Evolutionary conservation across 177 flowering plant genomes (phyloP), one percentile per base, ranked within the genome.

Genomic region (Tripterygium wilfordii): DNA sequence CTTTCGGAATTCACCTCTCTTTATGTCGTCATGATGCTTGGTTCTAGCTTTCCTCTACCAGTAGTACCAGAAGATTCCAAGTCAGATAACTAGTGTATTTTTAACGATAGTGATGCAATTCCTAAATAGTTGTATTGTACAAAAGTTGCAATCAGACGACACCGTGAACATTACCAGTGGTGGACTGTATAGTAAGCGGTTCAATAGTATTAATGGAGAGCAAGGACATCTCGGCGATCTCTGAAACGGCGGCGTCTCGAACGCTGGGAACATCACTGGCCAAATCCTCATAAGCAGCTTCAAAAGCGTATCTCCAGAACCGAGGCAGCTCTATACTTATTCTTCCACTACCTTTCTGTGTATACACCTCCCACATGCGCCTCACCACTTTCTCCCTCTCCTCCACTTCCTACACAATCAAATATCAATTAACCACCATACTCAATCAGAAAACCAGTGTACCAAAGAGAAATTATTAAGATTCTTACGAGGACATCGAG

Each of bases 321-420:
- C 66, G 20, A 4, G 80, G 78, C 69, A 80, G 20, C 27, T 57
- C 46, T 1, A 21, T 25, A 13, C 17, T 12, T 1, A 17, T 1
- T 16, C 45, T 42, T 7, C 33, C 49, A 3, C 22, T 53, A 0
- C 30, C 41, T 26, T 69, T 58, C n/a, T 72, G 74, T 12, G 64
- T 57, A 69, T 80, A 80, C 38, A 68, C 61, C 29, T 77, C 70
- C 86, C 83, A 77, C 83, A 77, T 72, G 14, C 52, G 60, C 64
- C 62, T 72, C 66, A 78, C 83, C 63, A 72, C 55, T 51, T 77
- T 75, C 71, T 80, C 77, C 50, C 76, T 61, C 55, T 80, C 86
- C 58, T 75, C 86, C 50, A 80, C 60, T 47, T 72, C 86, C 85
- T 79, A 26, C 14, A 27, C 19, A 28, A 26, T 13, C 45, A 25